Evolutionary conservation across 2,329 filamentous ascomycete species (phyloP).

Genomic region (Rutstroemia sp.): DNA sequence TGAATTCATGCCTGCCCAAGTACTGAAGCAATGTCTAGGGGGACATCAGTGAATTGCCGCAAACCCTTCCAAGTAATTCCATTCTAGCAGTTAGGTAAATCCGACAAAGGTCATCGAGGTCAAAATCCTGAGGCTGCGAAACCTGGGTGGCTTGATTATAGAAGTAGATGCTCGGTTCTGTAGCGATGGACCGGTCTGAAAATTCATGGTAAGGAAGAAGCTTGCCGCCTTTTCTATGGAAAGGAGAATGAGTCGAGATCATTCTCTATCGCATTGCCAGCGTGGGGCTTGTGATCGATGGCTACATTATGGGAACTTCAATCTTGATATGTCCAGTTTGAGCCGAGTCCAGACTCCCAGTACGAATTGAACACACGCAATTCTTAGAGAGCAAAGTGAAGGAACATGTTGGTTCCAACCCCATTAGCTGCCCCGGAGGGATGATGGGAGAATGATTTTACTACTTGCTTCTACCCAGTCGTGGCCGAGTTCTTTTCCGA

Average conservation of each 20-base stretch:
- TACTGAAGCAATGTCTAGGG: background rate
- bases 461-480: no score
- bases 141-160: conserved; percentile 39
- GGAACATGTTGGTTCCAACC: no score
- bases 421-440: no score
- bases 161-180: conserved; percentile 43
- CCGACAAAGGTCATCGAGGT: conserved; percentile 9
- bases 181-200: conserved; percentile 41
- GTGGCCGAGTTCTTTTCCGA: no score
- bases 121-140: conserved; percentile 29
- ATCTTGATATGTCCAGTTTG: background rate
- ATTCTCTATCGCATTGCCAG: conserved; percentile 41
- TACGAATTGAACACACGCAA: no score
- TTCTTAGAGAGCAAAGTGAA: no score
- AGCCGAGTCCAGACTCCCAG: background rate
- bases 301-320: background rate
- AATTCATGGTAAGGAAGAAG: conserved; percentile 12
- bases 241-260: conserved; percentile 38
- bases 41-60: background rate
- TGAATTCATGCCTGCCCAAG: conserved; percentile 18
- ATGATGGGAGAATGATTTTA: no score
- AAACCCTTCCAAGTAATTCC: background rate
- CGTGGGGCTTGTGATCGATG: conserved; percentile 24
- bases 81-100: conserved; percentile 10
- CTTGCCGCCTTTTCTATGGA: conserved; percentile 31